A percentile compares a stretch with the other conserved stretches of the same genome.
Conservation (phyloP, 257 asterid genomes). For the Ehretia macrophylla region DNA sequence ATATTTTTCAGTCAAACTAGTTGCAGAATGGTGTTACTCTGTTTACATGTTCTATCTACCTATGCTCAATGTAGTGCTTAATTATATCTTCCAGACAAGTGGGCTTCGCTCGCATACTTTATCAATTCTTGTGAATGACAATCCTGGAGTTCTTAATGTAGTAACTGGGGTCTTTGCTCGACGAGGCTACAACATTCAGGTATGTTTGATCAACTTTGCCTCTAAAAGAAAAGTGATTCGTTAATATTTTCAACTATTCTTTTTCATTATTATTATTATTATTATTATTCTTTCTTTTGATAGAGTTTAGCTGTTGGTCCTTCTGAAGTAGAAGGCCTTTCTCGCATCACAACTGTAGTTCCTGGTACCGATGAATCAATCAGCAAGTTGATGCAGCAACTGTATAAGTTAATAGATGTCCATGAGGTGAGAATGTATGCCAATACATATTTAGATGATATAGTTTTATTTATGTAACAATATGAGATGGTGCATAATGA, state of each 20-base stretch:
- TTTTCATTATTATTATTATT: slow-evolving; percentile 6
- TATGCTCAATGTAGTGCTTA: not conserved
- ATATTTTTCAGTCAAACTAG: not conserved
- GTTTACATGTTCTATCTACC: not conserved
- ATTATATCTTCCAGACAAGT: slow-evolving; percentile 52
- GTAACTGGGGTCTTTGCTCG: slow-evolving; percentile 94
- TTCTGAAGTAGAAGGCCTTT: slow-evolving; percentile 88
- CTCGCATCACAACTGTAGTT: slow-evolving; percentile 98
- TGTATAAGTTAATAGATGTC: slow-evolving; percentile 77
- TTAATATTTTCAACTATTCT: not conserved
- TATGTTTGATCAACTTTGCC: slow-evolving; percentile 13
- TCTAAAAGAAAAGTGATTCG: no score
- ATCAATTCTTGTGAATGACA: slow-evolving; percentile 88
- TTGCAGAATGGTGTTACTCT: not conserved
- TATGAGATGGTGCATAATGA: slow-evolving; percentile 2
- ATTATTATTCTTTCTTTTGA: slow-evolving; percentile 18
- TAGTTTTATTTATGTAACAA: not conserved
- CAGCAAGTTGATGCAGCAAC: slow-evolving; percentile 79
- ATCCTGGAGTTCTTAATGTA: slow-evolving; percentile 95
- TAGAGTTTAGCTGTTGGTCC: slow-evolving; percentile 99
- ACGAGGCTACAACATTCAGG: slow-evolving; percentile 96
- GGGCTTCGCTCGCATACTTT: slow-evolving; percentile 96
- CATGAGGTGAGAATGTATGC: slow-evolving; percentile 65
- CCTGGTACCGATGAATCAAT: slow-evolving; percentile 95
- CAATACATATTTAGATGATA: slow-evolving; percentile 7